Percentiles rank a stretch among this genome's conserved stretches.
Evolutionary conservation across 495 filamentous ascomycete genomes (phyloP).

Genomic region (Hypoxylon fragiforme): DNA sequence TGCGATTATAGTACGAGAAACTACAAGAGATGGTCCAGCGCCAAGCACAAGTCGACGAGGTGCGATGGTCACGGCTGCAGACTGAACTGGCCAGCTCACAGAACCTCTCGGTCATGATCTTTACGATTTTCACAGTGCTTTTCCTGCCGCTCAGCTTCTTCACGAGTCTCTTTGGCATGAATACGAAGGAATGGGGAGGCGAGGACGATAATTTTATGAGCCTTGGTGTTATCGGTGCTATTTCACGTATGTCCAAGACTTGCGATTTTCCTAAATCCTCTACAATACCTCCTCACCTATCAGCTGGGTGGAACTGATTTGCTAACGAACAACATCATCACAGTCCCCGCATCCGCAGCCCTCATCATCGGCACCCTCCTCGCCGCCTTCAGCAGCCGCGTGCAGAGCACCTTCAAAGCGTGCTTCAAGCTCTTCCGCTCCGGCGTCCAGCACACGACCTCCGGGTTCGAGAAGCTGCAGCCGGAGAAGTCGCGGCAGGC

Average conservation of each 20-base stretch:
- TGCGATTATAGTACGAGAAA: conserved; percentile 57
- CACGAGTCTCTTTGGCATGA: conserved; percentile 68
- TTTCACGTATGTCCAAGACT: conserved; percentile 45
- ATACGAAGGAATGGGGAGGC: conserved; percentile 65
- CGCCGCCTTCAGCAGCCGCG: conserved; percentile 47
- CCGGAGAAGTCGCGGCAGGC: conserved; percentile 34
- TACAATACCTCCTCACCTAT: background rate
- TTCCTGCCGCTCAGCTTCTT: conserved; percentile 70
- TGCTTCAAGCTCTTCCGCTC: conserved; percentile 24
- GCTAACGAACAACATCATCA: conserved; percentile 8
- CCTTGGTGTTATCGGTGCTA: conserved; percentile 42
- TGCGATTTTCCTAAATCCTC: too few species aligned
- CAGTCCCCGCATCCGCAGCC: conserved; percentile 43
- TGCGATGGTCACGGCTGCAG: conserved; percentile 64
- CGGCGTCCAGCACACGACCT: conserved; percentile 10
- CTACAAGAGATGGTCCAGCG: conserved; percentile 70
- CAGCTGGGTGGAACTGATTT: background rate
- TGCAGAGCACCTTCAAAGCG: conserved; percentile 38
- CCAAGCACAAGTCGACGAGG: conserved; percentile 69
- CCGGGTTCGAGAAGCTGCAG: conserved; percentile 31
- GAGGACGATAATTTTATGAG: conserved; percentile 39
- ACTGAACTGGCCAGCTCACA: conserved; percentile 66
- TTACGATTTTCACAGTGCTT: conserved; percentile 70
- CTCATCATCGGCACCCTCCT: conserved; percentile 46
- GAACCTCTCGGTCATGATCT: conserved; percentile 67